Evolutionary conservation across 176 grass and related monocot species (phyloP).

Genomic region (Areca catechu): DNA sequence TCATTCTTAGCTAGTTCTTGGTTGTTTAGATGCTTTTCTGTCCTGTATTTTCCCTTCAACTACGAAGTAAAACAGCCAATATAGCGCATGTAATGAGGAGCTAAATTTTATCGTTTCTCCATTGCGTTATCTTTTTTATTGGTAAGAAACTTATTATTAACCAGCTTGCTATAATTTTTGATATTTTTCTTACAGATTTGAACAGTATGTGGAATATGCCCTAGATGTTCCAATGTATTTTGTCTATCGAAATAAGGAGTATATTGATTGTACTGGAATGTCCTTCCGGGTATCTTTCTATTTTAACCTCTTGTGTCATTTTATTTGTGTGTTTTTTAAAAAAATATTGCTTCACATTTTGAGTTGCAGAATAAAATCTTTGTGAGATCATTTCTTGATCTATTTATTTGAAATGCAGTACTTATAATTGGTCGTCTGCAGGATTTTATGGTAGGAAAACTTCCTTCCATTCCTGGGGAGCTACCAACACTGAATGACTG

Average conservation of each 20-base stretch:
- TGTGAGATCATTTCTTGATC: too few relatives aligned
- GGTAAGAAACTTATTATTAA: constrained; percentile 1
- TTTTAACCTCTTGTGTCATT: constrained; percentile 9
- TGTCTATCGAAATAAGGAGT: constrained; percentile 87
- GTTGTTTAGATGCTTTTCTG: too few relatives aligned
- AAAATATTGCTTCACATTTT: background rate
- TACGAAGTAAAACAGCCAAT: too few relatives aligned
- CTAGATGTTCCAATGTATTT: constrained; percentile 98
- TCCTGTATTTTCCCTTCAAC: too few relatives aligned
- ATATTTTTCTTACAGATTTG: constrained; percentile 53
- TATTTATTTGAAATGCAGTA: too few relatives aligned
- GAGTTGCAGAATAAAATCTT: background rate
- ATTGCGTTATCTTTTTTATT: too few relatives aligned
- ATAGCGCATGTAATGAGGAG: too few relatives aligned
- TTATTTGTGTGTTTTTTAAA: background rate
- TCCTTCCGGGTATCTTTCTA: constrained; percentile 75
- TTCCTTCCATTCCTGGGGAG: constrained; percentile 69
- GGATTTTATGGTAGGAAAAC: constrained; percentile 98
- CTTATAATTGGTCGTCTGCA: constrained; percentile 9
- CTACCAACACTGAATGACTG: constrained; percentile 92
- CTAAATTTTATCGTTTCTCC: too few relatives aligned
- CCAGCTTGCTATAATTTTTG: constrained; percentile 1
- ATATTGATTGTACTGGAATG: constrained; percentile 89
- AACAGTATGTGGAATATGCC: constrained; percentile 88
- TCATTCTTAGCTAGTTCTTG: too few relatives aligned